These are phyloP conservation scores for Aphanomyces stellatus DNA, from an alignment of 352 stramenopile genomes.

Conservation along the genomic window DNA sequence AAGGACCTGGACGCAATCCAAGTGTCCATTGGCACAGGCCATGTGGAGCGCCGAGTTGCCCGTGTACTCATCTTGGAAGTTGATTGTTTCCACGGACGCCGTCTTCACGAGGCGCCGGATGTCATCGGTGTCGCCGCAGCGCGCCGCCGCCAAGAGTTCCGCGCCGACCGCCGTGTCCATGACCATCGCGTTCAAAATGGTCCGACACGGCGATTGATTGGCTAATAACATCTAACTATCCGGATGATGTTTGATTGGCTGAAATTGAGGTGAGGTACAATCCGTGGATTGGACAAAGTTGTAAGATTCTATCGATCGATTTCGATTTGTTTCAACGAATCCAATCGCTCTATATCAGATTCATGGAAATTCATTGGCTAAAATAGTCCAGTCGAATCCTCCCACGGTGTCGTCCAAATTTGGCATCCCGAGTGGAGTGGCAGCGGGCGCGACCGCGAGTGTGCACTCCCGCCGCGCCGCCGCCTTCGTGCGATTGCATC, in stretches of 20 bases:
- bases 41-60: constrained; percentile 81
- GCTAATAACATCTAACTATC: too few species aligned
- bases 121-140: constrained; percentile 57
- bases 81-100: constrained; percentile 27
- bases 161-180: constrained; percentile 35
- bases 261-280: background rate
- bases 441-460: too few species aligned
- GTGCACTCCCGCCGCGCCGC: too few species aligned
- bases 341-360: too few species aligned
- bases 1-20: constrained; percentile 51
- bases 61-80: constrained; percentile 66
- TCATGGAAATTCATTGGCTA: too few species aligned
- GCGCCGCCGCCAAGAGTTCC: constrained; percentile 55
- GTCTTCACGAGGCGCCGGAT: constrained; percentile 38
- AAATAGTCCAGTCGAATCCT: too few species aligned
- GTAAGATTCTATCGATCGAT: too few species aligned
- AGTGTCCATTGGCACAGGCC: constrained; percentile 75
- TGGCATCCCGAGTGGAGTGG: too few species aligned
- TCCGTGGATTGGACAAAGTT: too few species aligned
- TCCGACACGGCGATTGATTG: constrained; percentile 11
- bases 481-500: too few species aligned
- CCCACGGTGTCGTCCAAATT: too few species aligned
- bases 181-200: constrained; percentile 19
- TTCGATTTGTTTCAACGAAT: too few species aligned
- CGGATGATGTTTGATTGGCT: background rate